A percentile compares a stretch with the other conserved stretches of the same genome.
Conservation (phyloP, 2,329 filamentous ascomycete genomes). For the Arthrobotrys pseudoclavata region DNA sequence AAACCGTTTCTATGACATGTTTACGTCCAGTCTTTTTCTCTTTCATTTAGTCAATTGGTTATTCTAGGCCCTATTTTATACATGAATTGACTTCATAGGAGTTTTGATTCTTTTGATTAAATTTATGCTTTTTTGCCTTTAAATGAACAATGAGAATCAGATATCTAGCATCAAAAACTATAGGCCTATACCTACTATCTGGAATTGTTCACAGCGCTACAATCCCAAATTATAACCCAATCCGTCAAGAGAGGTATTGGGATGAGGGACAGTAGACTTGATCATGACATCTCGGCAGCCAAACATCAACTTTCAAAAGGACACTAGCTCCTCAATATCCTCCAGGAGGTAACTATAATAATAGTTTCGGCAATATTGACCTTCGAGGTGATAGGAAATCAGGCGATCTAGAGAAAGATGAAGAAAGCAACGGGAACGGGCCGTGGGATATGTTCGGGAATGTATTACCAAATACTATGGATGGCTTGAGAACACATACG, state of each 20-base stretch:
- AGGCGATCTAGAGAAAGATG: background rate
- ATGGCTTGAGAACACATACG: background rate
- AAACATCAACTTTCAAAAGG: background rate
- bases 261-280: too few relatives aligned
- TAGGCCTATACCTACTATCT: background rate
- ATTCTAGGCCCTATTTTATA: background rate
- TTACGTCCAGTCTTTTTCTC: too few relatives aligned
- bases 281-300: background rate
- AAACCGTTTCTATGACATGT: background rate
- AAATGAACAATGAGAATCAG: background rate
- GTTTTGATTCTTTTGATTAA: too few relatives aligned
- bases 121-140: too few relatives aligned
- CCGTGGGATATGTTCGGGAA: slow-evolving; percentile 14
- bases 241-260: background rate
- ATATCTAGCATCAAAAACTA: background rate
- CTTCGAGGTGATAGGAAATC: background rate
- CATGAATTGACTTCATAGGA: background rate
- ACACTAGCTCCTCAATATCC: background rate
- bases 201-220: background rate
- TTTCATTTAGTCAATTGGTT: too few relatives aligned
- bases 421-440: slow-evolving; percentile 6
- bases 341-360: background rate
- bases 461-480: background rate
- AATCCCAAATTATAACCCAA: background rate
- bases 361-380: background rate